A percentile compares a stretch with the other conserved stretches of the same genome.
phyloP scores from a whole-genome alignment of 345 rosid genomes.

The Eucalyptus viminalis region DNA sequence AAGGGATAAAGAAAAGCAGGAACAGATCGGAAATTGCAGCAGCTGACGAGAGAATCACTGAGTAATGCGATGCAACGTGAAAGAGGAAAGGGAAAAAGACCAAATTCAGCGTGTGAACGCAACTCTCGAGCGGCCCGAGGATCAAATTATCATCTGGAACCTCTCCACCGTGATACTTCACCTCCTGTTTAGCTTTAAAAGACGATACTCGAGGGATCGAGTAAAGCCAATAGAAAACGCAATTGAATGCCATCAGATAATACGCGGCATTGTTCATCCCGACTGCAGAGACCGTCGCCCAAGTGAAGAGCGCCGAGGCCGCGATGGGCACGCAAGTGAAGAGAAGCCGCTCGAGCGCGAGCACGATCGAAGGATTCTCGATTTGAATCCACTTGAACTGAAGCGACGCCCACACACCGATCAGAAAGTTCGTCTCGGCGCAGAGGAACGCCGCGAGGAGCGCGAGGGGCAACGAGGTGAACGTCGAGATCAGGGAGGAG shows the following conservation, averaged over 20 bases:
- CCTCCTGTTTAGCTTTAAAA: constrained; percentile 69
- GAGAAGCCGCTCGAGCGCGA: constrained; percentile 80
- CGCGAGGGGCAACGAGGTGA: constrained; percentile 56
- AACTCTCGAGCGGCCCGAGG: constrained; percentile 71
- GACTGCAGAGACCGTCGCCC: constrained; percentile 90
- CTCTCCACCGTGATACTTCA: constrained; percentile 89
- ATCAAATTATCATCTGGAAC: constrained; percentile 78
- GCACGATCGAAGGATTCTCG: constrained; percentile 77
- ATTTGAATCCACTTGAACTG: constrained; percentile 98
- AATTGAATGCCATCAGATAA: constrained; percentile 62
- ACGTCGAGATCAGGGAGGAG: constrained; percentile 40
- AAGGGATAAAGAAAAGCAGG: constrained; percentile 83
- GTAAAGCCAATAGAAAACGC: constrained; percentile 92
- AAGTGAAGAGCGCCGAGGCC: constrained; percentile 76
- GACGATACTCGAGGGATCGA: constrained; percentile 82
- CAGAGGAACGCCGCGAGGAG: constrained; percentile 68
- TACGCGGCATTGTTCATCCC: constrained; percentile 87
- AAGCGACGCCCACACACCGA: constrained; percentile 92
- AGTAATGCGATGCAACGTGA: constrained; percentile 82
- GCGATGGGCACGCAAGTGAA: constrained; percentile 78
- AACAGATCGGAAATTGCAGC: constrained; percentile 63
- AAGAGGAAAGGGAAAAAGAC: constrained; percentile 73
- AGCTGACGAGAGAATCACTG: constrained; percentile 60
- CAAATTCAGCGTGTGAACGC: constrained; percentile 70
- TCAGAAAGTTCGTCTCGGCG: constrained; percentile 59